phyloP scores from a whole-genome alignment of 2,329 filamentous ascomycete genomes.

The Exutisphaerella laricina region DNA sequence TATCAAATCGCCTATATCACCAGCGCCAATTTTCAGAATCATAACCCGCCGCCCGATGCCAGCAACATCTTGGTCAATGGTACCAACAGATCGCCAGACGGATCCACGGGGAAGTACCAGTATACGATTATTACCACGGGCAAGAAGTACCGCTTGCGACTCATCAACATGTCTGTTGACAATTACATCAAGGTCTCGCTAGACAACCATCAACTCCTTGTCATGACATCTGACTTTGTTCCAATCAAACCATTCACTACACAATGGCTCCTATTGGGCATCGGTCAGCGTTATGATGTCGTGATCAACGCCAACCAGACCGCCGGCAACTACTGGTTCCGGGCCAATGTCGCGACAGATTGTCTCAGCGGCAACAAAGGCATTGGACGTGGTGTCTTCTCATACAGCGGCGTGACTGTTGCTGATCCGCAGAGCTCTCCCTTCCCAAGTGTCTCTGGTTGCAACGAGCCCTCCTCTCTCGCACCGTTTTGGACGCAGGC shows the following conservation, averaged over 20 bases:
- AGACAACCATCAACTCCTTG: slow-evolving; percentile 40
- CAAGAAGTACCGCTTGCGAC: slow-evolving; percentile 37
- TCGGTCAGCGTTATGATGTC: slow-evolving; percentile 50
- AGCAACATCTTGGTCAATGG: slow-evolving; percentile 14
- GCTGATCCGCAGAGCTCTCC: slow-evolving; percentile 23
- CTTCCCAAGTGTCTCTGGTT: slow-evolving; percentile 37
- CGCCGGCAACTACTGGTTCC: slow-evolving; percentile 33
- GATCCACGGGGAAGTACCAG: not conserved
- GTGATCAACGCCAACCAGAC: slow-evolving; percentile 33
- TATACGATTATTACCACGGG: slow-evolving; percentile 31
- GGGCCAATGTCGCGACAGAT: slow-evolving; percentile 12
- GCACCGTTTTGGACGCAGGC: slow-evolving; percentile 31
- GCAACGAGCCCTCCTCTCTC: slow-evolving; percentile 28
- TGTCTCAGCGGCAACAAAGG: slow-evolving; percentile 18
- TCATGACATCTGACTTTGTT: slow-evolving; percentile 41
- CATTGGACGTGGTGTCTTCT: slow-evolving; percentile 30
- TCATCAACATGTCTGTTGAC: slow-evolving; percentile 40
- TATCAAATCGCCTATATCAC: slow-evolving; percentile 23
- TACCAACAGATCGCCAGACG: slow-evolving; percentile 14
- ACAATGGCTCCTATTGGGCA: slow-evolving; percentile 47
- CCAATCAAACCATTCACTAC: slow-evolving; percentile 38
- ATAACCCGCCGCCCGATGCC: slow-evolving; percentile 19
- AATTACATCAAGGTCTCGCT: slow-evolving; percentile 42
- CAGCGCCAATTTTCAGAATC: slow-evolving; percentile 29
- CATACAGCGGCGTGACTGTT: slow-evolving; percentile 26